Conservation (phyloP, 805 yeast genomes). For the Priceomyces carsonii region DNA sequence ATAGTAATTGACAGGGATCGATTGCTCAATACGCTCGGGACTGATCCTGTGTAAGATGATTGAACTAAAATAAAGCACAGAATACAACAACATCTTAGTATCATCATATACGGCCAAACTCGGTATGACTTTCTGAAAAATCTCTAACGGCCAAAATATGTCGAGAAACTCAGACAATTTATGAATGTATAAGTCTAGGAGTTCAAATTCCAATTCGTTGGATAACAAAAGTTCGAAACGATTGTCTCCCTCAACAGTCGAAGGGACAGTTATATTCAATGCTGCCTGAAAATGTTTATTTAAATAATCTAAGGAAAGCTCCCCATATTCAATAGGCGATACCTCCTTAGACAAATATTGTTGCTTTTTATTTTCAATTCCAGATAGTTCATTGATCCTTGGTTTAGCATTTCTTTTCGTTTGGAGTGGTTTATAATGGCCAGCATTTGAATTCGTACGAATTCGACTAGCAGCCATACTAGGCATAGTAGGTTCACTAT, state of each 20-base stretch:
- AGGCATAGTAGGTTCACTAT: slow-evolving; percentile 3
- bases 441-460: slow-evolving; percentile 4
- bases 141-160: slow-evolving; percentile 28
- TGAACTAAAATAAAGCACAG: slow-evolving; percentile 40
- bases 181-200: slow-evolving; percentile 35
- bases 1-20: slow-evolving; percentile 37
- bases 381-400: slow-evolving; percentile 34
- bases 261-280: slow-evolving; percentile 18
- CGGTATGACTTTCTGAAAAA: slow-evolving; percentile 32
- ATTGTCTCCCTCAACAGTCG: slow-evolving; percentile 1
- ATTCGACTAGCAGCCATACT: slow-evolving; percentile 4
- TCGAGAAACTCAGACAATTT: slow-evolving; percentile 30
- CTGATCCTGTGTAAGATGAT: slow-evolving; percentile 30
- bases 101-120: slow-evolving; percentile 40
- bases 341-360: neutral
- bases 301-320: slow-evolving; percentile 23
- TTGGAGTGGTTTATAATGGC: slow-evolving; percentile 34
- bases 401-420: slow-evolving; percentile 40
- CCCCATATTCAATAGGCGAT: slow-evolving; percentile 14
- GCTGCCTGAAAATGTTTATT: slow-evolving; percentile 22
- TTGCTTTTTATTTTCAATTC: slow-evolving; percentile 11
- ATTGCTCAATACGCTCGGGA: slow-evolving; percentile 29
- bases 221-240: slow-evolving; percentile 13
- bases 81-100: slow-evolving; percentile 35
- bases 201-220: slow-evolving; percentile 26